Conservation (phyloP, 2,329 filamentous ascomycete species). For the Botrytis paeoniae region DNA sequence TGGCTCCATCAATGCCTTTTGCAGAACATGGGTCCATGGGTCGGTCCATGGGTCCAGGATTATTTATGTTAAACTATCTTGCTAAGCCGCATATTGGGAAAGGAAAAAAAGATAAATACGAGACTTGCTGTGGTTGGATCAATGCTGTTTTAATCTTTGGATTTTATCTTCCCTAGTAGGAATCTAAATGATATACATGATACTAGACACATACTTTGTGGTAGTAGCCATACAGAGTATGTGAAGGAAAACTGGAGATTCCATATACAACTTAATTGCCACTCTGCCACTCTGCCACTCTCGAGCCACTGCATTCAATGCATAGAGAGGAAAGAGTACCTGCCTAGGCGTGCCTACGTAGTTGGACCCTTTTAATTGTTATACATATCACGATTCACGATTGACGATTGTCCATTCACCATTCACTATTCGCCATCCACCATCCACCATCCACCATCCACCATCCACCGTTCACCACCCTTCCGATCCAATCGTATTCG, state of each 20-base stretch:
- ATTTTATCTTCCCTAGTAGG: background rate
- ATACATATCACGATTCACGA: background rate
- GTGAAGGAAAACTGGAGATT: background rate
- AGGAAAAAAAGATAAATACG: background rate
- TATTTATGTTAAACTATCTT: background rate
- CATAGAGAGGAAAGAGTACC: background rate
- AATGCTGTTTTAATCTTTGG: background rate
- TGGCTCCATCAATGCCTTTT: background rate
- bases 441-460: no score
- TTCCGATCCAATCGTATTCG: background rate
- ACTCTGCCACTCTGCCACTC: background rate
- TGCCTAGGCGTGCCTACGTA: background rate
- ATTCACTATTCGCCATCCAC: no score
- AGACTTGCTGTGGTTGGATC: background rate
- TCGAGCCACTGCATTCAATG: background rate
- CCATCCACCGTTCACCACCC: background rate
- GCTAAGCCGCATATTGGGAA: conserved; percentile 6
- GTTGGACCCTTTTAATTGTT: background rate
- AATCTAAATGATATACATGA: background rate
- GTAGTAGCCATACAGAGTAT: background rate
- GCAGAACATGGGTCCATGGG: background rate
- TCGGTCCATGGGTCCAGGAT: background rate
- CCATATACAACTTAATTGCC: background rate
- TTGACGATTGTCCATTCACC: background rate
- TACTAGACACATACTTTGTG: background rate